phyloP scores from a whole-genome alignment of 768 basidiomycete genomes.

The Trametes meyenii region DNA sequence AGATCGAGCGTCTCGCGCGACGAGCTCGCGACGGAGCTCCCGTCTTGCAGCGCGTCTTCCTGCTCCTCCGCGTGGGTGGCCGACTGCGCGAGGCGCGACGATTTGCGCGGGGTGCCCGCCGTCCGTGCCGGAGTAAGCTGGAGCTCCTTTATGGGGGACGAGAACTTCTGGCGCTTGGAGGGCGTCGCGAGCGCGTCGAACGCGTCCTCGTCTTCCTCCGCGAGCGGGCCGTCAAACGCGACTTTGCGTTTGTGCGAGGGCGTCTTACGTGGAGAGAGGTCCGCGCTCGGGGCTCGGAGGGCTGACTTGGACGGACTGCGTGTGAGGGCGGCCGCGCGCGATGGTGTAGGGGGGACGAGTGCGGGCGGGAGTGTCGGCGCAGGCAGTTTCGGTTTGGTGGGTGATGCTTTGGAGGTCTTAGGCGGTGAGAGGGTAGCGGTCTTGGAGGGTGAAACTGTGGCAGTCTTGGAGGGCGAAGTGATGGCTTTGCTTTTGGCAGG shows the following conservation, averaged over 20 bases:
- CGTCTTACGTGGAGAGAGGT: constrained; percentile 25
- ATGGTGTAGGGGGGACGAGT: constrained; percentile 2
- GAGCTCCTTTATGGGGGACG: constrained; percentile 17
- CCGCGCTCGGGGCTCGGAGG: constrained; percentile 17
- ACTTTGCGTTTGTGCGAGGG: constrained; percentile 35
- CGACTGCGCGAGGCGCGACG: constrained; percentile 5
- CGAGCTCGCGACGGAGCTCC: constrained; percentile 11
- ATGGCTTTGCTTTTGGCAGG: constrained; percentile 1
- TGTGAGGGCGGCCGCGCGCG: constrained; percentile 3
- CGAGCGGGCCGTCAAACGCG: constrained; percentile 22
- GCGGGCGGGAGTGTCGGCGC: not conserved
- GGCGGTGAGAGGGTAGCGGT: not conserved
- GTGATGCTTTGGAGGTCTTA: too few species aligned
- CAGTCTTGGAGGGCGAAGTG: constrained; percentile 2
- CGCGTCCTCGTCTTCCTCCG: constrained; percentile 21
- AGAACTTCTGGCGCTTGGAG: constrained; percentile 28
- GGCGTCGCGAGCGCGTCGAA: constrained; percentile 29
- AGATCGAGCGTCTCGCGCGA: constrained; percentile 21
- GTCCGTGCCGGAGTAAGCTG: not conserved
- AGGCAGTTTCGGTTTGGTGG: not conserved
- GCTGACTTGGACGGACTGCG: constrained; percentile 30
- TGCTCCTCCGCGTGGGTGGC: not conserved
- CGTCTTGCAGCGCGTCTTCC: not conserved
- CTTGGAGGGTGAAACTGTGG: not conserved
- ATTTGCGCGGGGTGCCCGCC: constrained; percentile 6